Evolutionary conservation across 176 grass and related monocot species (phyloP), one percentile per base, ranked within the genome.

Genomic region (Juncus effusus): DNA sequence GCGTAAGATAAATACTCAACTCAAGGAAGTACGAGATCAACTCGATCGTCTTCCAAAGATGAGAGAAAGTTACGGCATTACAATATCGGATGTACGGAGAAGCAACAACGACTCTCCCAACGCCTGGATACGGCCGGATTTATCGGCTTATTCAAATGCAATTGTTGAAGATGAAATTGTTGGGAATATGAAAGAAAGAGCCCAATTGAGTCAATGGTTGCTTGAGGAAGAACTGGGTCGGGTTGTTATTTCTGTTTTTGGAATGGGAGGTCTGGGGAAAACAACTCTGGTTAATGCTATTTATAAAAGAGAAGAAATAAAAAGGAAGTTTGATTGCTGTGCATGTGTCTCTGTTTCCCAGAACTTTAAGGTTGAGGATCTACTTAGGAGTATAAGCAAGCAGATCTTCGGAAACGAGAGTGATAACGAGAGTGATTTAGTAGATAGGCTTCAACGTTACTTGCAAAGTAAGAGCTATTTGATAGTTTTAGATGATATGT

Each of bases 401-500:
- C 70, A 80, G 52, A 65, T 85, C 13, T 59, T 64, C 57, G 10
- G n/a, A 10, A 75, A 57, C 28, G 74, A 19, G 2, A n/a, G n/a
- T n/a, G n/a, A n/a, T n/a, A n/a, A n/a, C n/a, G n/a, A n/a, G n/a
- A n/a, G n/a, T n/a, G n/a, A n/a, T n/a, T n/a, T n/a, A 47, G 36
- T 83, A 0, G 19, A 84, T 63, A 16, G 47, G 28, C 58, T 80
- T 15, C 70, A 5, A 13, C 63, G n/a, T 69, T 55, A 76, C 59
- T 44, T 84, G 6, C 42, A 76, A 47, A n/a, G 13, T 5, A 84
- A 73, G 37, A 28, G 19, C 1, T 28, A 28, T 28, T 28, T 28
- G 19, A 28, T 28, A 28, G 79, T 44, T 11, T 6, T 84, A 62
- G 82, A 80, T 60, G 82, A 84, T 60, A 13, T 84, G 6, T 84